Evolutionary conservation across 2,329 filamentous ascomycete species (phyloP).

Genomic region (Claviceps pazoutovae): DNA sequence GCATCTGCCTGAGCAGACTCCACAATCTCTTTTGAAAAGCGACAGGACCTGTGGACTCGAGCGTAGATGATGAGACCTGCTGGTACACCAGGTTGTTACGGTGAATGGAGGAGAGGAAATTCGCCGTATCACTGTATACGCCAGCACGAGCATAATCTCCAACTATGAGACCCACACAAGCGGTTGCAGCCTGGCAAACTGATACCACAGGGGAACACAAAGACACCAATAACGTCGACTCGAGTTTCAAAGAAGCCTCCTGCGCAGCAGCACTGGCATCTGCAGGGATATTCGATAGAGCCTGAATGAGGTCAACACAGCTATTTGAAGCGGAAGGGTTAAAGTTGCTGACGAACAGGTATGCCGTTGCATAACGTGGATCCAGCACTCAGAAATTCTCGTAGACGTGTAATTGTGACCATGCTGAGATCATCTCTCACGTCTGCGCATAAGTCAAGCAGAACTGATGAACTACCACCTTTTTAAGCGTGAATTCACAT

Average conservation of each 20-base stretch:
- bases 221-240: conserved; percentile 48
- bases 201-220: conserved; percentile 53
- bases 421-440: conserved; percentile 29
- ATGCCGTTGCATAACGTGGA: conserved; percentile 37
- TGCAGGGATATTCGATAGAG: conserved; percentile 37
- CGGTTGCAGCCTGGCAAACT: conserved; percentile 49
- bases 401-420: conserved; percentile 32
- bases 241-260: conserved; percentile 38
- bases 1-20: conserved; percentile 43
- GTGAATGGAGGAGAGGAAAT: conserved; percentile 37
- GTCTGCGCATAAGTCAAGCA: conserved; percentile 36
- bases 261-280: conserved; percentile 39
- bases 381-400: conserved; percentile 42
- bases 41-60: conserved; percentile 53
- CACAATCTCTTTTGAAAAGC: conserved; percentile 56
- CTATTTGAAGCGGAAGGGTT: not conserved
- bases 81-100: conserved; percentile 47
- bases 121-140: conserved; percentile 33
- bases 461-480: conserved; percentile 17
- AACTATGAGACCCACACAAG: conserved; percentile 47
- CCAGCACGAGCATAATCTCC: conserved; percentile 44
- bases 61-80: conserved; percentile 48
- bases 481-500: not conserved
- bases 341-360: conserved; percentile 23
- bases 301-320: conserved; percentile 23